Conservation (phyloP, 495 filamentous ascomycete genomes). For the Amorphotheca resinae region DNA sequence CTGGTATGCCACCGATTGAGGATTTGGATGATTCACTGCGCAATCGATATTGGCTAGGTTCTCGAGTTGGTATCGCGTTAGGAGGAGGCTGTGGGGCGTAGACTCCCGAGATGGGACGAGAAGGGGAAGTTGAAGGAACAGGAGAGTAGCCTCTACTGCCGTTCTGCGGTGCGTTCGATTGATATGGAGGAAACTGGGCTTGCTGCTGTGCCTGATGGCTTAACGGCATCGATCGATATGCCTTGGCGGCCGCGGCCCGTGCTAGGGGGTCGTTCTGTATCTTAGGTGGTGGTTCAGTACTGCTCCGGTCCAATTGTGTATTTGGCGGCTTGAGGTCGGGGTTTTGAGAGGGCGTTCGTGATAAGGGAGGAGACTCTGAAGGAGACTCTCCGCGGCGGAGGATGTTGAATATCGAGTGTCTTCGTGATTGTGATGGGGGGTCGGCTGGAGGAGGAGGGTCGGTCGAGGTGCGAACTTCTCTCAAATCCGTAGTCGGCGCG, state of each 20-base stretch:
- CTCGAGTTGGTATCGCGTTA: slow-evolving; percentile 28
- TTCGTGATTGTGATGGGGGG: slow-evolving; percentile 31
- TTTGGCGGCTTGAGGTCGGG: slow-evolving; percentile 7
- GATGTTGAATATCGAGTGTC: slow-evolving; percentile 23
- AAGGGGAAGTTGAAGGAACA: slow-evolving; percentile 18
- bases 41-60: slow-evolving; percentile 42
- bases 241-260: slow-evolving; percentile 16
- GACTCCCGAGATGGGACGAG: slow-evolving; percentile 42
- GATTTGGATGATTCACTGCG: slow-evolving; percentile 54
- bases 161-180: slow-evolving; percentile 21
- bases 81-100: slow-evolving; percentile 30
- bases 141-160: slow-evolving; percentile 16
- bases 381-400: slow-evolving; percentile 18
- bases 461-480: slow-evolving; percentile 60
- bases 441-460: slow-evolving; percentile 71
- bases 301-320: slow-evolving; percentile 5
- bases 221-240: slow-evolving; percentile 27
- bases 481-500: slow-evolving; percentile 16
- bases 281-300: slow-evolving; percentile 9
- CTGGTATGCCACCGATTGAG: slow-evolving; percentile 41
- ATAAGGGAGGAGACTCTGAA: slow-evolving; percentile 5
- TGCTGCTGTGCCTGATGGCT: slow-evolving; percentile 36
- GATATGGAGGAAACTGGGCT: slow-evolving; percentile 30
- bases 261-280: slow-evolving; percentile 10
- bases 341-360: slow-evolving; percentile 11